A percentile compares a stretch with the other conserved stretches of the same genome.
These are phyloP conservation scores for Melaleuca alternifolia DNA, from an alignment of 345 rosid species.

Conservation along the genomic window DNA sequence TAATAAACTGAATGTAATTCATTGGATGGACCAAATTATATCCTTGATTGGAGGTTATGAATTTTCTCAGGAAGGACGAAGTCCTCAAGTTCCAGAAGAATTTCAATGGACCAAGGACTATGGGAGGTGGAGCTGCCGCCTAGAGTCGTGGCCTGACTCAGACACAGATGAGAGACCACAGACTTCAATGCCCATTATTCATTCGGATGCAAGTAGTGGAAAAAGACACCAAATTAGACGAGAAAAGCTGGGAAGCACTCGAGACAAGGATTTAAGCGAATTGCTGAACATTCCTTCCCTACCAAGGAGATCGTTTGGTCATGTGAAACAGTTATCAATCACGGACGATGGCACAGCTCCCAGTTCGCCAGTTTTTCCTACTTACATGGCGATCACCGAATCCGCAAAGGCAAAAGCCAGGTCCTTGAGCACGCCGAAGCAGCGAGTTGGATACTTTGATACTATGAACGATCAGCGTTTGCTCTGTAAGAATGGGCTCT, in stretches of 20 bases:
- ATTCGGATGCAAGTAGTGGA: slow-evolving; percentile 7
- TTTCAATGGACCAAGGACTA: slow-evolving; percentile 20
- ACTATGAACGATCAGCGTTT: slow-evolving; percentile 21
- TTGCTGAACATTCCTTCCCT: slow-evolving; percentile 41
- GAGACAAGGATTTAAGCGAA: slow-evolving; percentile 28
- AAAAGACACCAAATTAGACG: slow-evolving; percentile 12
- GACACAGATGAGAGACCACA: slow-evolving; percentile 16
- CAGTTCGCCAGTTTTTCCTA: slow-evolving; percentile 41
- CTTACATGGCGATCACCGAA: slow-evolving; percentile 64
- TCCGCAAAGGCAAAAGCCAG: slow-evolving; percentile 72
- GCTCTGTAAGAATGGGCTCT: slow-evolving; percentile 14
- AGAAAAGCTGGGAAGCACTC: slow-evolving; percentile 10
- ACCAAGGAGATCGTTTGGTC: slow-evolving; percentile 63
- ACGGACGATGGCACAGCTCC: slow-evolving; percentile 30
- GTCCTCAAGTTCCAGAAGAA: slow-evolving; percentile 29
- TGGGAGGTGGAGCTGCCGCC: slow-evolving; percentile 20
- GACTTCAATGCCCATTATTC: slow-evolving; percentile 6
- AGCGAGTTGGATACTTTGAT: slow-evolving; percentile 31
- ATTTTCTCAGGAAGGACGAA: slow-evolving; percentile 51
- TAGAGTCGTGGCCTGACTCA: slow-evolving; percentile 8
- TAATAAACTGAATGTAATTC: not conserved
- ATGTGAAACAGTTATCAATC: slow-evolving; percentile 10
- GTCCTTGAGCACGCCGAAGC: slow-evolving; percentile 76
- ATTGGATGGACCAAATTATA: not conserved
- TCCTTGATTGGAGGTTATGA: not conserved